Conservation (phyloP, 768 basidiomycete genomes). For the Leucocoprinus sp. region DNA sequence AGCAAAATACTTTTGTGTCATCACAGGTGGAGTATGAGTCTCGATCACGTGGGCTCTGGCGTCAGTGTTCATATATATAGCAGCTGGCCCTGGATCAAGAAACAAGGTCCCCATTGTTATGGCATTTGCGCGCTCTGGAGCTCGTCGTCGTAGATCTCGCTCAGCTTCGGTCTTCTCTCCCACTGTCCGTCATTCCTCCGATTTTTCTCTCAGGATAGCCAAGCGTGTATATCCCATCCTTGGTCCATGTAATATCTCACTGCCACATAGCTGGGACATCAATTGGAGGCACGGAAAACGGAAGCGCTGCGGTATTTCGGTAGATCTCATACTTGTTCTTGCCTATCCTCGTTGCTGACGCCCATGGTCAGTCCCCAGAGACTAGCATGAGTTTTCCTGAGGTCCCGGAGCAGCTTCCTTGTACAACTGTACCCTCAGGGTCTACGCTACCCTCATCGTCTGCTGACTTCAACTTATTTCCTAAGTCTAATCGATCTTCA, state of each 20-base stretch:
- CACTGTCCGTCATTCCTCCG: conserved; percentile 18
- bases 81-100: conserved; percentile 2
- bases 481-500: conserved; percentile 16
- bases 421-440: conserved; percentile 11
- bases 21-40: no score
- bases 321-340: conserved; percentile 16
- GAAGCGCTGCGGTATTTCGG: conserved; percentile 39
- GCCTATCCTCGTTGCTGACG: neutral
- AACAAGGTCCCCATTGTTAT: conserved; percentile 1
- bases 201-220: conserved; percentile 31
- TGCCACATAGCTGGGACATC: conserved; percentile 41
- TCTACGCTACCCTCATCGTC: conserved; percentile 39
- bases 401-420: conserved; percentile 19
- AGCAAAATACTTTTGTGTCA: no score
- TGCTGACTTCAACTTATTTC: conserved; percentile 39
- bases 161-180: conserved; percentile 33
- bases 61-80: conserved; percentile 2
- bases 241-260: conserved; percentile 16
- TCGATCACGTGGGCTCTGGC: conserved; percentile 2
- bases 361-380: neutral
- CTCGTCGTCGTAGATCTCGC: conserved; percentile 45
- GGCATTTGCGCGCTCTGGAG: conserved; percentile 23
- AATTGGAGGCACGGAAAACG: conserved; percentile 53
- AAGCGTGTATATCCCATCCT: conserved; percentile 44
- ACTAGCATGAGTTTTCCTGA: conserved; percentile 4